Evolutionary conservation across 2,329 filamentous ascomycete genomes (phyloP).

Genomic region (Fusarium camptoceras): DNA sequence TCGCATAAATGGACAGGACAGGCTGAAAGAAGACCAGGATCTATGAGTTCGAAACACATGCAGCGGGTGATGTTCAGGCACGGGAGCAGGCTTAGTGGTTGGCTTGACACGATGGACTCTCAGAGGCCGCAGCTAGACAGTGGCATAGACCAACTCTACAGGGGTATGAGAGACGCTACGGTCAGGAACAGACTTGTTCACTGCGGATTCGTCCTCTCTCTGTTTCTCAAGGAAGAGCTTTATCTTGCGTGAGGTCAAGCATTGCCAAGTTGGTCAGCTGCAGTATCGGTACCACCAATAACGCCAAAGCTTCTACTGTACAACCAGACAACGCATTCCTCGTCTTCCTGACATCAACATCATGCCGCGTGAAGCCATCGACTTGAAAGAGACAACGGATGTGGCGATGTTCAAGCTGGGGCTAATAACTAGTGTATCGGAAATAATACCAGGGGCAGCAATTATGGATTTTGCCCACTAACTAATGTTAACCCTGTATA

Average conservation of each 20-base stretch:
- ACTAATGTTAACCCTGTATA: slow-evolving; percentile 6
- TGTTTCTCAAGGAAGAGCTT: background rate
- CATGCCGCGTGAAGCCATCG: background rate
- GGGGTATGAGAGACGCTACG: slow-evolving; percentile 9
- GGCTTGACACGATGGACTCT: slow-evolving; percentile 6
- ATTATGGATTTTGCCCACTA: slow-evolving; percentile 19
- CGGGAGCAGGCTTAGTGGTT: slow-evolving; percentile 15
- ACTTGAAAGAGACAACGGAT: background rate
- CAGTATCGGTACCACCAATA: background rate
- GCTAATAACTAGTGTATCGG: slow-evolving; percentile 9
- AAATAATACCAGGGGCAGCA: slow-evolving; percentile 34
- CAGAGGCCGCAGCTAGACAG: slow-evolving; percentile 1
- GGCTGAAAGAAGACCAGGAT: background rate
- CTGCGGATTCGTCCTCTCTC: slow-evolving; percentile 4
- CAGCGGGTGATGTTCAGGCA: slow-evolving; percentile 32
- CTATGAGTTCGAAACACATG: background rate
- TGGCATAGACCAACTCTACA: slow-evolving; percentile 2
- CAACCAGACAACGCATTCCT: background rate
- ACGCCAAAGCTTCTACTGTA: background rate
- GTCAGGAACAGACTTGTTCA: slow-evolving; percentile 4
- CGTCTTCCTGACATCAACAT: background rate
- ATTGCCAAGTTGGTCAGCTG: background rate
- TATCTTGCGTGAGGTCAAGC: background rate
- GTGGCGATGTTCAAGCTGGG: slow-evolving; percentile 16
- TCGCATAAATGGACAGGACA: slow-evolving; percentile 13